Conservation (phyloP, 2,329 filamentous ascomycete species). For the Fusarium sp. region DNA sequence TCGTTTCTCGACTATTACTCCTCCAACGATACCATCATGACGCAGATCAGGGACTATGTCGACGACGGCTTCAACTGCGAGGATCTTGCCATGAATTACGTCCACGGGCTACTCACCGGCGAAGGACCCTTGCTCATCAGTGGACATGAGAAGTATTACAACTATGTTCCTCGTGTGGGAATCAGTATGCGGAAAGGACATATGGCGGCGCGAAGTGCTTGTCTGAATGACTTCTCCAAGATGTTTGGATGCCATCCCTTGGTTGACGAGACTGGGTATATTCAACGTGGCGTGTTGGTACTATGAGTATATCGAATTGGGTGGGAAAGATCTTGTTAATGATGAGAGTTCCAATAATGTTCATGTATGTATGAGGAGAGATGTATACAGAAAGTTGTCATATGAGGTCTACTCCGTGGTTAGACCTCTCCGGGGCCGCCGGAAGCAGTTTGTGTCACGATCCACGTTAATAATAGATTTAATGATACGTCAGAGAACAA, state of each 20-base stretch:
- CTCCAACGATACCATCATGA: slow-evolving; percentile 51
- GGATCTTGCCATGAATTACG: slow-evolving; percentile 57
- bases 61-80: slow-evolving; percentile 58
- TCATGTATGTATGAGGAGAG: background rate
- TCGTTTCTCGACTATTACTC: slow-evolving; percentile 57
- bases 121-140: slow-evolving; percentile 54
- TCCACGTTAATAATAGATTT: background rate
- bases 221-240: slow-evolving; percentile 54
- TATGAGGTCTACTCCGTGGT: background rate
- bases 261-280: slow-evolving; percentile 52
- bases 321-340: background rate
- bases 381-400: background rate
- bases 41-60: slow-evolving; percentile 54
- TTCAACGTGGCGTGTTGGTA: slow-evolving; percentile 52
- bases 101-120: slow-evolving; percentile 53
- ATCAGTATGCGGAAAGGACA: slow-evolving; percentile 54
- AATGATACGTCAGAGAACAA: background rate
- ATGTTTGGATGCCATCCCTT: slow-evolving; percentile 55
- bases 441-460: background rate
- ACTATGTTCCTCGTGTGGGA: slow-evolving; percentile 51
- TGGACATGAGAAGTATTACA: slow-evolving; percentile 52
- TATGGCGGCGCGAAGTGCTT: slow-evolving; percentile 52
- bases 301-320: slow-evolving; percentile 31
- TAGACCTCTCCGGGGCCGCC: slow-evolving; percentile 2
- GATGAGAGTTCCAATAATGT: background rate